phyloP scores from a whole-genome alignment of 106 monocot genomes.

The Alisma plantagoaquatica region DNA sequence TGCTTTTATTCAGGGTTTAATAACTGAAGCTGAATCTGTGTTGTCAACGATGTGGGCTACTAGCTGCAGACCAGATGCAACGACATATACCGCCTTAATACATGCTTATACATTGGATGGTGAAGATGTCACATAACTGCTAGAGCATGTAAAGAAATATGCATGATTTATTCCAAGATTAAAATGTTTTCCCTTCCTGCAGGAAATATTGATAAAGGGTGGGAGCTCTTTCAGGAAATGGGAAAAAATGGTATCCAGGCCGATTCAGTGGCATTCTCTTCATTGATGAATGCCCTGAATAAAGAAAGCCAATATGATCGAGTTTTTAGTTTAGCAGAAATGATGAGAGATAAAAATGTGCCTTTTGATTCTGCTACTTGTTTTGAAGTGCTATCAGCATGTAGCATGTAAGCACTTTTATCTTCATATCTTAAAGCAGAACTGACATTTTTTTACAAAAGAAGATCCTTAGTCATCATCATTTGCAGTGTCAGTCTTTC shows the following conservation, averaged over 20 bases:
- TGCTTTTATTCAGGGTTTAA: conserved; percentile 48
- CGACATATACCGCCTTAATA: conserved; percentile 54
- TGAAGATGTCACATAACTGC: too few relatives aligned
- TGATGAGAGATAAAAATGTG: conserved; percentile 61
- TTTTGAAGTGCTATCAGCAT: conserved; percentile 67
- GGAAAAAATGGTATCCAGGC: conserved; percentile 43
- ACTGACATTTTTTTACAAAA: too few relatives aligned
- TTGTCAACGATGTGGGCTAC: conserved; percentile 52
- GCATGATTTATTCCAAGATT: too few relatives aligned
- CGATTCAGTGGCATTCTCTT: conserved; percentile 68
- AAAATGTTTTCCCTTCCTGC: background rate
- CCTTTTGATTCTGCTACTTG: conserved; percentile 41
- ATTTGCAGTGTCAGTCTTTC: too few relatives aligned
- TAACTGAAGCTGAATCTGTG: conserved; percentile 67
- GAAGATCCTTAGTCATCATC: too few relatives aligned
- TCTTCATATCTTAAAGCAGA: too few relatives aligned
- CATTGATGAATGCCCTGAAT: conserved; percentile 67
- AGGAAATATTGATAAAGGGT: conserved; percentile 62
- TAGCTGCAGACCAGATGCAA: conserved; percentile 59
- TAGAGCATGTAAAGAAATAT: too few relatives aligned
- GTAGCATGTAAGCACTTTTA: conserved; percentile 72
- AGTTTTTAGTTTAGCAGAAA: conserved; percentile 54
- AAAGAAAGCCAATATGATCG: conserved; percentile 40
- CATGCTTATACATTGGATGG: background rate
- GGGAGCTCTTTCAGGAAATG: conserved; percentile 77